Evolutionary conservation across 1,139 yeast species (phyloP), one percentile per base, ranked within the genome.

Genomic region (Geotrichum candidum): DNA sequence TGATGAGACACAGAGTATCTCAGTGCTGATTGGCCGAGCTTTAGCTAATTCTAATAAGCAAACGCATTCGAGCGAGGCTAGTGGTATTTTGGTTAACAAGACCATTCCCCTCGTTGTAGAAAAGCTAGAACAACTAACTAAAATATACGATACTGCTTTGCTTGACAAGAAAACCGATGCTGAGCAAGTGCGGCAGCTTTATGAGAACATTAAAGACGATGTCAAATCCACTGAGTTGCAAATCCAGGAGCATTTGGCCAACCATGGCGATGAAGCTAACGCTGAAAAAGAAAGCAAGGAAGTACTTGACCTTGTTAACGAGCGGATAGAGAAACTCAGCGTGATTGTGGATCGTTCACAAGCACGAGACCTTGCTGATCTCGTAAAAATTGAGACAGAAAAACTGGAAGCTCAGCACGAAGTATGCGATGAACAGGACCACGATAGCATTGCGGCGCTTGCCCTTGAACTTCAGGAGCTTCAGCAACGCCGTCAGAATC

Each of bases 301-400:
- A 60, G 73, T 72, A 53, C 72, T 68, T 53, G 74, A 65, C 58
- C 66, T 68, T 18, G 75, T 72, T 1, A 25, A 51, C 18, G 54
- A 58, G 18, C 73, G 76, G 54, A 70, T 75, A 2, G 64, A 65
- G n/a, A 74, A 74, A 57, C 72, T 85, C 57, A 75, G 74, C 35
- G 76, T 75, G 62, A 65, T 81, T 3, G 73, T 84, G 46, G 88
- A 84, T 68, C 77, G 84, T 55, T 76, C 85, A 1, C 91, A 86
- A 68, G 81, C 83, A 1, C 76, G 79, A 56, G 82, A 80, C 57
- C 73, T 87, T 51, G 84, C 83, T 0, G 72, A 71, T 46, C 71
- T 78, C 15, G 82, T 84, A 1, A 79, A 80, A 60, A 73, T 74
- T 13, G 79, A 78, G 62, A 84, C 86, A 67, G 72, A 76, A 23